A percentile compares a stretch with the other conserved stretches of the same genome.
Evolutionary conservation across 768 basidiomycete species (phyloP).

Genomic region (Rossbeevera mucosa): DNA sequence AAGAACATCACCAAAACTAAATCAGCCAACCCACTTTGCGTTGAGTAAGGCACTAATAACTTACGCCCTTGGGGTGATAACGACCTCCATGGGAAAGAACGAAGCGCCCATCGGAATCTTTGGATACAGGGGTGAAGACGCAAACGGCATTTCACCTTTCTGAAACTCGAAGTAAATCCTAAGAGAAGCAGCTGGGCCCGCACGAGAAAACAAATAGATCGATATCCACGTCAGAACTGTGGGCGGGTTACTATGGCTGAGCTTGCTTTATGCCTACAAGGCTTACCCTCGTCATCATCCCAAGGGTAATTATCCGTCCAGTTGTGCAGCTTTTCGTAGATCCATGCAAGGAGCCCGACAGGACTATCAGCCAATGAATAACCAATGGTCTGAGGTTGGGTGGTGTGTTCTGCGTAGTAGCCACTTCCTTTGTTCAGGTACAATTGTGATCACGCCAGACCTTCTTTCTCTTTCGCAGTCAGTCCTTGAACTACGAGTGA

Average conservation of each 20-base stretch:
- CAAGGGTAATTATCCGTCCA: constrained; percentile 54
- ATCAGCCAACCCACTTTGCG: no score
- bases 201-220: constrained; percentile 54
- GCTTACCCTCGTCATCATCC: constrained; percentile 53
- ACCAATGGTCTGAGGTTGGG: constrained; percentile 50
- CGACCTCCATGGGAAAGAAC: constrained; percentile 48
- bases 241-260: neutral
- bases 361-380: constrained; percentile 57
- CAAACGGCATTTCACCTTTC: neutral
- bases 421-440: constrained; percentile 25
- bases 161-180: constrained; percentile 54
- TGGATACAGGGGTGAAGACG: neutral
- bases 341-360: constrained; percentile 49
- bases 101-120: constrained; percentile 47
- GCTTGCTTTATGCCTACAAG: neutral
- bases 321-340: constrained; percentile 47
- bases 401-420: constrained; percentile 32
- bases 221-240: constrained; percentile 59
- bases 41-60: constrained; percentile 5
- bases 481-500: constrained; percentile 25
- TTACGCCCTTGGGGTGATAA: constrained; percentile 35
- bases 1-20: neutral
- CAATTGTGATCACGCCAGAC: constrained; percentile 15
- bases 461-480: constrained; percentile 25
- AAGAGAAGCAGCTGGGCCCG: constrained; percentile 53